Base-by-base conservation (phyloP, 1,139 yeast genomes). In the Lipomyces yarrowii region DNA sequence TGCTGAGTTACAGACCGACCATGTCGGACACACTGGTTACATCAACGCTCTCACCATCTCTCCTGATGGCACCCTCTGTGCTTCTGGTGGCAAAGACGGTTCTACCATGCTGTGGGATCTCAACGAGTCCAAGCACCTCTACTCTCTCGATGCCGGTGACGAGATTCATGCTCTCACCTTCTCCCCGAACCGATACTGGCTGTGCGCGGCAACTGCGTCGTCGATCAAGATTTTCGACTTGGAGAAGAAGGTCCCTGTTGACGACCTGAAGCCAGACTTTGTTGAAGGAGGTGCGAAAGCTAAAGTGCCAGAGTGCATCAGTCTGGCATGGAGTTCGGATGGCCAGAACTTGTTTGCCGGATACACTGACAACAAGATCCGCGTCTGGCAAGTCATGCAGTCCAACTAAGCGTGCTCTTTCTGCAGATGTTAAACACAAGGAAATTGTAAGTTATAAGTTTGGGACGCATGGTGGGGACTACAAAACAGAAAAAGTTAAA, bases 121-220 rank as follows among this genome's bases (percentile, higher is more conserved):
- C 84, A 87, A 89, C 87, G 83, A 87, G 78, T 88, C 90, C 86
- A 83, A 84, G 81, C 90, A 94, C 80, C 87, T 93, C 80, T 94
- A 92, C 96, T 89, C 97, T 80, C 89, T 94, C 83, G 86, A 87
- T 79, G 96, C 97, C 77, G 91, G 96, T 82, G 96, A 94, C 80
- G 99, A 94, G 87, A 94, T 96, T 77, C 91, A 91, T 84, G 96
- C 98, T 81, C 89, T 94, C 81, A 96, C 98, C 79, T 96, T 94
- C 97, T 93, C 99, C 82, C 99, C 99, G 85, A 91, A 91, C 96
- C 93, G 99, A 90, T 96, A 91, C 96, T 94, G 99, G 99, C 91
- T 96, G 83, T 96, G 97, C 82, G 99, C 98, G 85, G 99, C 99
- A 80, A 94, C 99, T 78, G 86, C 97, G 75, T 85, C 97, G 76